phyloP scores from a whole-genome alignment of 805 yeast genomes.

The Starmera amethionina region DNA sequence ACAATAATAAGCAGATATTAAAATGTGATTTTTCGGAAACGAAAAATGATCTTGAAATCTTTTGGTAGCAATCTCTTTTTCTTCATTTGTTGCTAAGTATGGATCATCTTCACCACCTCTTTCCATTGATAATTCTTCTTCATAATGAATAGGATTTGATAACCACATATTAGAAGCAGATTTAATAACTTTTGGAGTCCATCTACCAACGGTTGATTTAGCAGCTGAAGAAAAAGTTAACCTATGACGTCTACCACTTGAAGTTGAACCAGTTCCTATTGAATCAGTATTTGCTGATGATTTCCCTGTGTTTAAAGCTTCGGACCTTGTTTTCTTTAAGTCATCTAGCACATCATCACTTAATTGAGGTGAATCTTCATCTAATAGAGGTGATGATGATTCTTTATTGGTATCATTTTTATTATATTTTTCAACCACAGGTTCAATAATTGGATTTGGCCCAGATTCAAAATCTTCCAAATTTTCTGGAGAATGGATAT shows the following conservation, averaged over 20 bases:
- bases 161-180: conserved; percentile 39
- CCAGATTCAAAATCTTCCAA: no score
- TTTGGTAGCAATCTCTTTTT: conserved; percentile 36
- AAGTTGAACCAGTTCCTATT: conserved; percentile 6
- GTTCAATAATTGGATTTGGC: no score
- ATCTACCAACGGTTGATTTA: not conserved
- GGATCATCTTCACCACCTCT: conserved; percentile 38
- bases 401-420: no score
- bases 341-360: no score
- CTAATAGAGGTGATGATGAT: no score
- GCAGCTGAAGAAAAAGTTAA: not conserved
- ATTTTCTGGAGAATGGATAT: no score
- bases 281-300: not conserved
- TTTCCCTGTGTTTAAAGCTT: no score
- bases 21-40: conserved; percentile 35
- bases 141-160: conserved; percentile 55
- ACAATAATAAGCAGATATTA: conserved; percentile 62
- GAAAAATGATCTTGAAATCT: conserved; percentile 62
- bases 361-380: no score
- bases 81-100: conserved; percentile 34
- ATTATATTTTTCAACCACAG: no score
- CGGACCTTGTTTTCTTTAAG: no score
- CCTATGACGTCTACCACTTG: not conserved
- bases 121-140: conserved; percentile 25
- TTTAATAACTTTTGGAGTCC: conserved; percentile 4